Conservation (phyloP, 129 eudicot species). For the Daucus carota region DH1_v3.0 NC_030385.2:28134001-28134500, state of each 20-base stretch:
- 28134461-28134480: background rate
- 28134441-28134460: background rate
- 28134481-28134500: background rate
- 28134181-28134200: background rate
- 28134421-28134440: background rate
- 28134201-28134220: background rate
- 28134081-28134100: too few species aligned
- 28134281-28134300: slow-evolving; percentile 5
- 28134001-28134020: too few species aligned
- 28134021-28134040: too few species aligned
- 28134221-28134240: background rate
- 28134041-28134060: too few species aligned
- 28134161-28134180: too few species aligned
- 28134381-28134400: slow-evolving; percentile 41
- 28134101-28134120: too few species aligned
- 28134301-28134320: background rate
- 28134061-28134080: too few species aligned
- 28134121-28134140: too few species aligned
- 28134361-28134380: slow-evolving; percentile 34
- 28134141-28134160: too few species aligned
- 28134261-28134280: background rate
- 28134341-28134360: slow-evolving; percentile 15
- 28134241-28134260: background rate
- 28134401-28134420: background rate
- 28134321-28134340: slow-evolving; percentile 17